phyloP scores from a whole-genome alignment of 1,284 basidiomycete species.

The Ustilago sp. region DNA sequence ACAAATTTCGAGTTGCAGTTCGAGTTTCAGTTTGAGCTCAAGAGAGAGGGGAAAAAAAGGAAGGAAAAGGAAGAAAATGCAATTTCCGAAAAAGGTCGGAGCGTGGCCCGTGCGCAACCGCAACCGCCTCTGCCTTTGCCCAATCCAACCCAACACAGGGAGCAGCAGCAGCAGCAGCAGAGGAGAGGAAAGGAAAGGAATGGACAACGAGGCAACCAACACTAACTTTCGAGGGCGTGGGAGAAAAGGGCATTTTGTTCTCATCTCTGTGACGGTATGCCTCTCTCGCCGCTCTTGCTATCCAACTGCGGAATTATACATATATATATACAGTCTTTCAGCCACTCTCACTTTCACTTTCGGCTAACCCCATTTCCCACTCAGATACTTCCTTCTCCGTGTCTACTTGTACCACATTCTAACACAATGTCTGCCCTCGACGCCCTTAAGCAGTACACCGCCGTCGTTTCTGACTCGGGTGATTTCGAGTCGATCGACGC shows the following conservation, averaged over 20 bases:
- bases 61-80: conserved; percentile 2
- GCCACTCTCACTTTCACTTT: background rate
- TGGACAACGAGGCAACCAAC: background rate
- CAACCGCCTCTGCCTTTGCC: background rate
- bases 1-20: no score
- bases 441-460: conserved; percentile 67
- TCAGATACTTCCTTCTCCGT: conserved; percentile 3
- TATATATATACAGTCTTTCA: background rate
- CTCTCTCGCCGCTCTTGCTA: background rate
- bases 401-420: background rate
- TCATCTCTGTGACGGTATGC: background rate
- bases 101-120: conserved; percentile 37
- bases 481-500: conserved; percentile 68
- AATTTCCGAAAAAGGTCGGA: conserved; percentile 15
- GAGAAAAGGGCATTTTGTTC: no score
- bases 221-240: background rate
- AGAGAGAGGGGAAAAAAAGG: no score
- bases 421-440: conserved; percentile 63
- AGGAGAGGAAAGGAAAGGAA: background rate
- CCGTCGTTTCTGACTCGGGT: conserved; percentile 69
- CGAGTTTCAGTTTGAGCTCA: no score
- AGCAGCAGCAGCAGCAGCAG: background rate
- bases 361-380: background rate
- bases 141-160: background rate
- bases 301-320: conserved; percentile 3